Evolutionary conservation across 2,329 filamentous ascomycete genomes (phyloP), one percentile per base, ranked within the genome.

Genomic region (Sporothrix euskadiensis): DNA sequence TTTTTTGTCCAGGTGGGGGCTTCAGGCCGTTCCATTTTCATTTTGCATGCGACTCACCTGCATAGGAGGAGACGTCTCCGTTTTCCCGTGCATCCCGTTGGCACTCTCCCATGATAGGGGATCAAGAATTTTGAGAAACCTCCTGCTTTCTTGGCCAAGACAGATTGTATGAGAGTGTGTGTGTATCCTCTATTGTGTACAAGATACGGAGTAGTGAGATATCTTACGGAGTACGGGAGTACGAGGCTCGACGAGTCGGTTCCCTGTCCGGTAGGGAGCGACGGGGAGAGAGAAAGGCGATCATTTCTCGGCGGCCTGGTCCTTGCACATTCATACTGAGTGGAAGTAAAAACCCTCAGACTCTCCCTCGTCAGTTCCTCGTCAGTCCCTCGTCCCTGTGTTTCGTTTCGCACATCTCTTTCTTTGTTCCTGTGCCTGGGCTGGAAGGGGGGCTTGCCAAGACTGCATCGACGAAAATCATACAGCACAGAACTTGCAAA

Each of bases 251-350:
- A 30, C 61, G 39, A 8, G 22, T 47, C 39, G 10, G 39, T 47
- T 47, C n/a, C 22, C 44, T 44, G 35, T 30, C 22, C 9, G 22
- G 39, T 12, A 66, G 61, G 61, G 61, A 47, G 59, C n/a, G n/a
- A 16, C 61, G 39, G 61, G 14, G 4, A 49, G 35, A 35, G 32
- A 66, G 19, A 66, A 41, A 22, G 61, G 12, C 39, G 61, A 66
- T 47, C 61, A 6, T 44, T 66, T 66, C 22, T 66, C 39, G 61
- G 61, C 61, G 61, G 61, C 16, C 39, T 47, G 61, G 22, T 22
- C 39, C 19, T 41, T 35, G 8, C 35, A 22, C n/a, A 22, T 16
- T 44, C 35, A 14, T 8, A 14, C 22, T 56, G n/a, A n/a, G n/a
- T 12, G 8, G 14, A 12, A 26, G 22, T 19, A 8, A 10, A 26